Evolutionary conservation across 371 early-diverging fungal species (phyloP), one percentile per base, ranked within the genome.

Genomic region (Dichotomocladium elegans): DNA sequence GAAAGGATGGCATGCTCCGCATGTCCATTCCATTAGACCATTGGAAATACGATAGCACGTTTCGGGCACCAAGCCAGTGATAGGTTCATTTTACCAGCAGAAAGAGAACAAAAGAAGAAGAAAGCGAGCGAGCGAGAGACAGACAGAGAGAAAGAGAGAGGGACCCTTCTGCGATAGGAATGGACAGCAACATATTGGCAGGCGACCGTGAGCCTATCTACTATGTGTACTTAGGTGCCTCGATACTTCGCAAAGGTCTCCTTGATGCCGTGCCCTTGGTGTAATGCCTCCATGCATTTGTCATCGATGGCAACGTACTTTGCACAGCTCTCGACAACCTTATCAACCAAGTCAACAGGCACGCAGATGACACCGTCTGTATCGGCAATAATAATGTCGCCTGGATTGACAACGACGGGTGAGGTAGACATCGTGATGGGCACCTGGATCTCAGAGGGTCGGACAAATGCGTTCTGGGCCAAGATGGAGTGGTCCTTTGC

Each of bases 321-420:
- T 34, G 64, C 66, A 34, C 87, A 86, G 28, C 72, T 72, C 3
- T 49, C 56, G 33, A 82, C 75, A 2, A 91, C 87, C 25, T 78
- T 60, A 8, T 72, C 69, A 10, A 86, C 68, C 30, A 71, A 28
- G 8, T 79, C 71, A 24, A 51, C 52, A 6, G 90, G 91, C 2
- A 91, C 68, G 45, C 84, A 74, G 21, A 90, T 86, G 1, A 86
- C 84, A 0, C 93, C 93, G 60, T 93, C 86, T 12, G 82, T 53
- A 71, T 93, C 93, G 2, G 82, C 93, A 4, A 91, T 80, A 49
- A 93, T 81, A 42, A 88, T 73, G 53, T 93, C 93, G 26, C 86
- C 85, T 3, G 88, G 76, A 24, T 72, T 60, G 17, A 88, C 74
- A 5, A 78, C 69, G 17, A 81, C 68, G 5, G 81, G 80, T 26